Evolutionary conservation across 768 basidiomycete genomes (phyloP), one percentile per base, ranked within the genome.

Genomic region (Kwoniella pini): DNA sequence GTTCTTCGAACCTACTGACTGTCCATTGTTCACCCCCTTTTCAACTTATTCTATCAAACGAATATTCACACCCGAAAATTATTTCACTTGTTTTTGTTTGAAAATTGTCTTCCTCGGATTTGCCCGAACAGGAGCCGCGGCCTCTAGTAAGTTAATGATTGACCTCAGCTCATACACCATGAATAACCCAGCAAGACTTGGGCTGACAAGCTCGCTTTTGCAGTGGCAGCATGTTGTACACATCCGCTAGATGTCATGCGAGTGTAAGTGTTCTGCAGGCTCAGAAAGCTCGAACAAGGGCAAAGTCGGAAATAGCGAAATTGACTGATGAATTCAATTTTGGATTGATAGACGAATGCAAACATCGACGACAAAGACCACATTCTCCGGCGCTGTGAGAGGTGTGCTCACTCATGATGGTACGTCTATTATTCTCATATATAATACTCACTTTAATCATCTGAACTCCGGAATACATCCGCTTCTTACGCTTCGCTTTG

Each of bases 171-270:
- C 7, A 7, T 48, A 17, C 9, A 24, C 21, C 19, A 2, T 38
- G 26, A 22, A 3, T 6, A 22, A 17, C 9, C 11, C 40, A 17
- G 11, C 7, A 10, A 17, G 10, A 7, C 11, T 36, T 15, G 7
- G 17, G 60, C 56, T 55, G 49, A 44, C 43, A 22, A 39, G n/a
- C 31, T 15, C 1, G n/a, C 9, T 13, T 15, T 39, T 7, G n/a
- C 57, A 74, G 72, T 74, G 68, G 72, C 72, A 6, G 72, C 72
- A 56, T 74, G 72, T 53, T 71, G 69, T 53, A 74, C 72, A 4
- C 72, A 74, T 56, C 72, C 72, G 11, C 61, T 74, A 17, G 72
- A 74, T 45, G 69, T 74, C 15, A 70, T 74, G 72, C 48, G 72
- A 57, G 72, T 74, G 72, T 74, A 54, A 30, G 72, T 71, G 5